phyloP scores from a whole-genome alignment of 108 stramenopile species.

The Discostella stelligeroides region DNA sequence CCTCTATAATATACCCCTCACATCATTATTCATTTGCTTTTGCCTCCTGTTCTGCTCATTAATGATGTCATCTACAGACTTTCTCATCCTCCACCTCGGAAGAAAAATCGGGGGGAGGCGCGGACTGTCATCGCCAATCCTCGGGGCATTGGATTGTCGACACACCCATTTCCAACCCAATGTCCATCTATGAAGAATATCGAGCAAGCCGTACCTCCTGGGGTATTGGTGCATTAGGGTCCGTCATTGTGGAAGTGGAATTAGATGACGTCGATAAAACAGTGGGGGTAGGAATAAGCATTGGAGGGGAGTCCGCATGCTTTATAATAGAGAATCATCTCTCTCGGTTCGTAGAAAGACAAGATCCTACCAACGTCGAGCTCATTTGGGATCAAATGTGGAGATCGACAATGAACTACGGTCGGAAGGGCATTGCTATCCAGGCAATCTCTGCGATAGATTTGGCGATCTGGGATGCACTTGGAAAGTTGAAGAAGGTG shows the following conservation, averaged over 20 bases:
- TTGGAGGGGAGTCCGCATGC: constrained; percentile 71
- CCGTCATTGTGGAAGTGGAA: constrained; percentile 68
- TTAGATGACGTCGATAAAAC: constrained; percentile 44
- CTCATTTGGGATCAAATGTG: constrained; percentile 78
- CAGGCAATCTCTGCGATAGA: constrained; percentile 68
- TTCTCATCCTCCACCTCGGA: constrained; percentile 55
- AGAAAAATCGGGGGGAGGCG: constrained; percentile 59
- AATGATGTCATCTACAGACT: constrained; percentile 11
- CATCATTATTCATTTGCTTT: neutral
- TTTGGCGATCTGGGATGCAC: constrained; percentile 71
- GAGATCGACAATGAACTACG: constrained; percentile 65
- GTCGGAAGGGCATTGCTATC: constrained; percentile 64
- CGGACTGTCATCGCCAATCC: constrained; percentile 65
- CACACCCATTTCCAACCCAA: constrained; percentile 62
- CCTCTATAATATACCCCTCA: neutral
- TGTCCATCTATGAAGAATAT: constrained; percentile 57
- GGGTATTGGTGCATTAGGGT: constrained; percentile 70
- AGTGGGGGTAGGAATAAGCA: constrained; percentile 58
- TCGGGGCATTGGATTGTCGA: constrained; percentile 72
- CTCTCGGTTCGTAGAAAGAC: constrained; percentile 58
- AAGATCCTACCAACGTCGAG: constrained; percentile 67
- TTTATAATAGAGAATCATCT: constrained; percentile 67
- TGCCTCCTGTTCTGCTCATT: neutral
- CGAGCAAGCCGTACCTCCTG: constrained; percentile 55
- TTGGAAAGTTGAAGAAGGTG: constrained; percentile 59